phyloP scores from a whole-genome alignment of 768 basidiomycete species.

The Leccinellum rugosiceps region DNA sequence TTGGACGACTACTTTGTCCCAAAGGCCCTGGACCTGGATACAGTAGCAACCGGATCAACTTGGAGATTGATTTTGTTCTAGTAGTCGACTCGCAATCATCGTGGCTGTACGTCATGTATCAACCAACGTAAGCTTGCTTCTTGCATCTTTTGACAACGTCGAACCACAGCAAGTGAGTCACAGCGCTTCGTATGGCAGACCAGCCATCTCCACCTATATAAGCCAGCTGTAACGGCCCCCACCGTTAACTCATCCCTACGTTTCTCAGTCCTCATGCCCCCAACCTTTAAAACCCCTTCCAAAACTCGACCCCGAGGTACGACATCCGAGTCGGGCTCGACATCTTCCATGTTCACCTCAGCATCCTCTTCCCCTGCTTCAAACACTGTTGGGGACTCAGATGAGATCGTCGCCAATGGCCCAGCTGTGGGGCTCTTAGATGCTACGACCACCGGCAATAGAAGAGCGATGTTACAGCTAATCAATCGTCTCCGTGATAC shows the following conservation, averaged over 20 bases:
- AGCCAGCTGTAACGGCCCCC: neutral
- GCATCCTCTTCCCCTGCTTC: neutral
- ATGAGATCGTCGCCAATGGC: neutral
- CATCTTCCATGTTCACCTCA: neutral
- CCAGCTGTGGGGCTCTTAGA: conserved; percentile 52
- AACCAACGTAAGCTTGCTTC: neutral
- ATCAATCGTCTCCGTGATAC: conserved; percentile 60
- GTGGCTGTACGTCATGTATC: neutral
- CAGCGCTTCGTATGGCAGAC: neutral
- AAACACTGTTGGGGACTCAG: neutral
- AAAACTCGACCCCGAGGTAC: neutral
- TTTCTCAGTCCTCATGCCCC: neutral
- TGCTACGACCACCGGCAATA: conserved; percentile 36
- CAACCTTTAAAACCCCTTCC: neutral
- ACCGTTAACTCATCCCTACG: neutral
- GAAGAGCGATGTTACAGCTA: conserved; percentile 54
- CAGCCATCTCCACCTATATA: conserved; percentile 7
- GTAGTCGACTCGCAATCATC: neutral
- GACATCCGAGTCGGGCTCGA: neutral
- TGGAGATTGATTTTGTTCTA: neutral
- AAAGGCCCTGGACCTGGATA: neutral
- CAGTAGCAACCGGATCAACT: neutral
- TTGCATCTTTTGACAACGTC: neutral
- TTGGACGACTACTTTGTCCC: neutral
- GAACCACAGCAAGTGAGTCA: conserved; percentile 2